These are phyloP conservation scores for Phoma herbarum DNA, from an alignment of 2,329 filamentous ascomycete species.

Conservation along the genomic window DNA sequence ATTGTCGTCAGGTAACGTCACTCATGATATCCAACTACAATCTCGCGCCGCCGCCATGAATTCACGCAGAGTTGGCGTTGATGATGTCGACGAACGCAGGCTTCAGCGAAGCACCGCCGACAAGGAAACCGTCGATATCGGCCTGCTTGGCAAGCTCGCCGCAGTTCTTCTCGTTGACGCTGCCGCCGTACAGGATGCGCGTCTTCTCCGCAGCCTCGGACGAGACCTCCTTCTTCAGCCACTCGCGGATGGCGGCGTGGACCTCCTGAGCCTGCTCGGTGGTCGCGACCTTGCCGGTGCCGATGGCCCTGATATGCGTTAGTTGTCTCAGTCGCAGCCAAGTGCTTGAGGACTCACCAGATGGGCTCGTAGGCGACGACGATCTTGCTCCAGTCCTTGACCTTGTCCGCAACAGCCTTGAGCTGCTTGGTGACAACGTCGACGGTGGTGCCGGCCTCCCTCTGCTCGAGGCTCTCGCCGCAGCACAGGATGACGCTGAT, in stretches of 20 bases:
- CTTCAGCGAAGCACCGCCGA: constrained; percentile 96
- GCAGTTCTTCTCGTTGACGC: constrained; percentile 98
- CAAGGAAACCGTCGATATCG: constrained; percentile 98
- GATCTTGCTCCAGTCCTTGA: constrained; percentile 89
- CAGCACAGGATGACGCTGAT: constrained; percentile 95
- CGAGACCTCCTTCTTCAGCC: constrained; percentile 79
- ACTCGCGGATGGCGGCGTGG: constrained; percentile 83
- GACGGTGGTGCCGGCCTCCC: constrained; percentile 85
- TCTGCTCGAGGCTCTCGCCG: constrained; percentile 93
- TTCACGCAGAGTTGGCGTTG: constrained; percentile 63
- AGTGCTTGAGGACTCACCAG: constrained; percentile 68
- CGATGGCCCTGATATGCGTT: constrained; percentile 66
- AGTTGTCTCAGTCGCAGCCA: constrained; percentile 11
- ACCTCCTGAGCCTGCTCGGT: constrained; percentile 55
- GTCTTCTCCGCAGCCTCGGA: constrained; percentile 83
- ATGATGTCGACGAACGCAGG: constrained; percentile 83
- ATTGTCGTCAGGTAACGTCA: constrained; percentile 18
- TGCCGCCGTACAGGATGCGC: constrained; percentile 95
- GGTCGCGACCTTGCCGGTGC: constrained; percentile 72
- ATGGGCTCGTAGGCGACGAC: constrained; percentile 99
- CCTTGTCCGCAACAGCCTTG: constrained; percentile 78
- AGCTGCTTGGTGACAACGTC: constrained; percentile 87
- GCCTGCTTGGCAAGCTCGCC: constrained; percentile 87
- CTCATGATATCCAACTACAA: constrained; percentile 45
- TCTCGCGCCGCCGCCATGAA: constrained; percentile 45